A percentile compares a stretch with the other conserved stretches of the same genome.
phyloP scores from a whole-genome alignment of 441 rosid genomes.

The Isatis lusitanica region DNA sequence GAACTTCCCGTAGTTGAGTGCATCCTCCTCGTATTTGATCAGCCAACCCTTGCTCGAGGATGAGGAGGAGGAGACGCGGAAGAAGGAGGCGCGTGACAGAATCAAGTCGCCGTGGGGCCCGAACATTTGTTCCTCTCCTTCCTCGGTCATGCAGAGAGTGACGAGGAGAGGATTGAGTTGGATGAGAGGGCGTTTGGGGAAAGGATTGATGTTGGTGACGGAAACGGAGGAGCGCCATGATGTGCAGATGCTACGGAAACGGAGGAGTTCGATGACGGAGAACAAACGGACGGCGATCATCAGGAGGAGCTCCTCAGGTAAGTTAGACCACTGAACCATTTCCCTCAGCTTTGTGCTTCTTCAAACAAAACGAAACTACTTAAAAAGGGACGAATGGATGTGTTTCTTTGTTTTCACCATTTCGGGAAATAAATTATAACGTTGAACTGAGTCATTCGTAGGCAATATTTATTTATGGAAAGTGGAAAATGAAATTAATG shows the following conservation, averaged over 20 bases:
- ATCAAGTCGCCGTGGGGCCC: not conserved
- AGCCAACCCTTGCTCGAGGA: slow-evolving; percentile 12
- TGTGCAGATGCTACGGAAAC: slow-evolving; percentile 7
- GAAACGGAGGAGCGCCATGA: slow-evolving; percentile 27
- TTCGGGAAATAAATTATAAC: not conserved
- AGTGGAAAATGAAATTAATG: not conserved
- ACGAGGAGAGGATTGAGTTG: too few relatives aligned
- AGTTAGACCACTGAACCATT: not conserved
- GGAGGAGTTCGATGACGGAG: not conserved
- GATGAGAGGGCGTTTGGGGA: not conserved
- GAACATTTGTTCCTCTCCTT: not conserved
- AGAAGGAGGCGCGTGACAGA: not conserved
- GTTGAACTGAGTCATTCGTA: not conserved
- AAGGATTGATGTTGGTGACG: not conserved
- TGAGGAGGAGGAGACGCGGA: not conserved
- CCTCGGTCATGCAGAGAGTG: not conserved
- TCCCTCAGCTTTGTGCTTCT: not conserved
- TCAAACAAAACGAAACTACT: not conserved
- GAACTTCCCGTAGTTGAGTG: not conserved
- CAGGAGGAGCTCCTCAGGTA: not conserved
- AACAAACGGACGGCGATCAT: not conserved
- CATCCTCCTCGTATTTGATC: slow-evolving; percentile 18
- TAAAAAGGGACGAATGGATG: not conserved
- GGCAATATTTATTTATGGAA: too few relatives aligned
- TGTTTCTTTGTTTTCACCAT: not conserved